phyloP scores from a whole-genome alignment of 2,329 filamentous ascomycete genomes.

The Grosmannia serpens region DNA sequence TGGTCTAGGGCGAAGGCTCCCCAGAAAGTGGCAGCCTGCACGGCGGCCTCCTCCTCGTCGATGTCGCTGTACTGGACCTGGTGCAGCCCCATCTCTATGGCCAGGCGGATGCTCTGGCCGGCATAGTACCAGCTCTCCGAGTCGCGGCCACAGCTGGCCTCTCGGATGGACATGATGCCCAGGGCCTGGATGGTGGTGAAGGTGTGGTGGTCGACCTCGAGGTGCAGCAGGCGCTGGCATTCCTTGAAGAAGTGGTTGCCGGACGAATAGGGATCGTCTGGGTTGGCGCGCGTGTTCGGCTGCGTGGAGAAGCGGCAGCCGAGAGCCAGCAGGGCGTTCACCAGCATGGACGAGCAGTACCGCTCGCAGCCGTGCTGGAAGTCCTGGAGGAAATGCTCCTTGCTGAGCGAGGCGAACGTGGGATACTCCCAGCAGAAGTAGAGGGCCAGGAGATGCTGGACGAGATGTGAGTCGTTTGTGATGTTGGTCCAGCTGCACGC shows the following conservation, averaged over 20 bases:
- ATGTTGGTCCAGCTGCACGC: conserved; percentile 47
- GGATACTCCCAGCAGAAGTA: conserved; percentile 72
- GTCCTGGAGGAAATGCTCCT: conserved; percentile 58
- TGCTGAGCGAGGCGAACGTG: conserved; percentile 61
- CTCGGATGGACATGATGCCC: conserved; percentile 63
- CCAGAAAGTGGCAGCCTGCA: conserved; percentile 50
- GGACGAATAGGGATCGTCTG: conserved; percentile 50
- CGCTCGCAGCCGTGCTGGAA: conserved; percentile 48
- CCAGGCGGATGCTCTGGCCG: conserved; percentile 60
- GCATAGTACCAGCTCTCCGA: conserved; percentile 63
- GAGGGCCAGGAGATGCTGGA: conserved; percentile 51
- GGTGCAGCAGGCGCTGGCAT: conserved; percentile 46
- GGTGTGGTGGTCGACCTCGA: conserved; percentile 45
- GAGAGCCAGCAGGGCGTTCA: conserved; percentile 54
- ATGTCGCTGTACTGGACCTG: conserved; percentile 31
- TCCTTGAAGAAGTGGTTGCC: conserved; percentile 69
- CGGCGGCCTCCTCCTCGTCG: conserved; percentile 45
- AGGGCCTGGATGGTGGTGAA: conserved; percentile 65
- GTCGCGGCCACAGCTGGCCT: conserved; percentile 61
- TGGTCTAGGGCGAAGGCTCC: conserved; percentile 52
- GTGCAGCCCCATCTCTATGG: conserved; percentile 61
- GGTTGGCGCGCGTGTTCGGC: conserved; percentile 49
- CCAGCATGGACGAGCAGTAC: conserved; percentile 56
- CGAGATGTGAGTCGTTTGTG: conserved; percentile 43
- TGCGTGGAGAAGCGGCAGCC: conserved; percentile 59